Evolutionary conservation across 768 basidiomycete species (phyloP).

Genomic region (Tricholoma sp.): DNA sequence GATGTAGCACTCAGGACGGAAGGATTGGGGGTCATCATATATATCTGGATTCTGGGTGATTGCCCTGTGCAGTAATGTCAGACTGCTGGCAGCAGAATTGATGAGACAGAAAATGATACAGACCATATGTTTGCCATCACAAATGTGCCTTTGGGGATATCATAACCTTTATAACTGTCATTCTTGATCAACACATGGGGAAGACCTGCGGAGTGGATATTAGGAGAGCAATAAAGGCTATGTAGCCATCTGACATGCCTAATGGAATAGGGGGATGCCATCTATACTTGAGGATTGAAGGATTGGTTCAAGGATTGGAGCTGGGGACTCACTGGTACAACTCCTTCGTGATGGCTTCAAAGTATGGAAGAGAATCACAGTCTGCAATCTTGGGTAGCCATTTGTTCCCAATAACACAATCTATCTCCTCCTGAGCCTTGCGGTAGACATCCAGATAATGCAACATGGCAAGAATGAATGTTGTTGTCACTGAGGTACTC

Average conservation of each 20-base stretch:
- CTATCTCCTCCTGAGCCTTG: constrained; percentile 36
- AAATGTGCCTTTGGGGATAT: background rate
- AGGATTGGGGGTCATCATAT: background rate
- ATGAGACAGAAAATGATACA: background rate
- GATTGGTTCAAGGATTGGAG: background rate
- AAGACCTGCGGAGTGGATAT: background rate
- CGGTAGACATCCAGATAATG: constrained; percentile 27
- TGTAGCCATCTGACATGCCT: background rate
- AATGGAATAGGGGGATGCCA: background rate
- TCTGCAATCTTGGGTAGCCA: constrained; percentile 31
- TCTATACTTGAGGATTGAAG: background rate
- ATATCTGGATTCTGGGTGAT: background rate
- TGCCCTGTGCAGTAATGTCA: background rate
- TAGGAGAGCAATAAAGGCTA: background rate
- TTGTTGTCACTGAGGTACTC: background rate
- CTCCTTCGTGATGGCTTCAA: constrained; percentile 22
- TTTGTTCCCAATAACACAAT: constrained; percentile 26
- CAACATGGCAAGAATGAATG: constrained; percentile 34
- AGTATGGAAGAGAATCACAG: constrained; percentile 26
- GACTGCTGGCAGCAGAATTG: background rate
- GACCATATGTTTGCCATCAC: background rate
- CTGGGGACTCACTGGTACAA: background rate
- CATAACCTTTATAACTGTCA: background rate
- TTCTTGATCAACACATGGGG: background rate
- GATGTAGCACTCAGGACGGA: background rate